Evolutionary conservation across 2,329 filamentous ascomycete genomes (phyloP), one percentile per base, ranked within the genome.

Genomic region (Cyclaneusma minus): DNA sequence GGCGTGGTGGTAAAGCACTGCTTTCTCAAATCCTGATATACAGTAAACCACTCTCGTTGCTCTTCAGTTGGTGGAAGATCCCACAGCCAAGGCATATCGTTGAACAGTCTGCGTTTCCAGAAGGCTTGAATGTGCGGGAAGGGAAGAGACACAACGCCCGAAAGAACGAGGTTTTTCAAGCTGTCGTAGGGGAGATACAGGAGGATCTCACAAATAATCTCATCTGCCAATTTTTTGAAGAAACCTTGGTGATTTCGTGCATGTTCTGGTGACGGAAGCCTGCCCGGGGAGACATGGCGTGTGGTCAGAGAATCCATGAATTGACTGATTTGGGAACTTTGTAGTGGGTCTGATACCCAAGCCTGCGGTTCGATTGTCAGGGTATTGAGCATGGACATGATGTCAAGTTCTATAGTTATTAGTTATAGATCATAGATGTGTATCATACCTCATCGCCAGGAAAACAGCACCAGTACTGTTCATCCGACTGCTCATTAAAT

Each of bases 31-130:
- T 31, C 22, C 4, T 25, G 28, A 13, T 35, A 35, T 5, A 31
- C 16, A 10, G 21, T n/a, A 19, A 35, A 34, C 29, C 32, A 35
- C 13, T 37, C 22, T 12, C 28, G 25, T 10, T 13, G 26, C 4
- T n/a, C 15, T n/a, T 24, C 25, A 7, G 29, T 13, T 5, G 11
- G 3, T 2, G 29, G 30, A 16, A 37, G 22, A 23, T 37, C 32
- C 30, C 31, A 37, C 3, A 37, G 21, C 22, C 31, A 34, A 3
- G 30, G 29, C 20, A 37, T 31, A 13, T 35, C 35, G 14, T 35
- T 19, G 9, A 15, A 13, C 12, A 32, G 20, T 21, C 35, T 37
- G 7, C 30, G 27, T 21, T 33, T 32, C 35, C 33, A 37, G 29
- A 35, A 37, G 2, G 24, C 11, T 4, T 27, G 29, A 10, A 27